Conservation (phyloP, 2,329 filamentous ascomycete species). For the Cladosporium sp. region DNA sequence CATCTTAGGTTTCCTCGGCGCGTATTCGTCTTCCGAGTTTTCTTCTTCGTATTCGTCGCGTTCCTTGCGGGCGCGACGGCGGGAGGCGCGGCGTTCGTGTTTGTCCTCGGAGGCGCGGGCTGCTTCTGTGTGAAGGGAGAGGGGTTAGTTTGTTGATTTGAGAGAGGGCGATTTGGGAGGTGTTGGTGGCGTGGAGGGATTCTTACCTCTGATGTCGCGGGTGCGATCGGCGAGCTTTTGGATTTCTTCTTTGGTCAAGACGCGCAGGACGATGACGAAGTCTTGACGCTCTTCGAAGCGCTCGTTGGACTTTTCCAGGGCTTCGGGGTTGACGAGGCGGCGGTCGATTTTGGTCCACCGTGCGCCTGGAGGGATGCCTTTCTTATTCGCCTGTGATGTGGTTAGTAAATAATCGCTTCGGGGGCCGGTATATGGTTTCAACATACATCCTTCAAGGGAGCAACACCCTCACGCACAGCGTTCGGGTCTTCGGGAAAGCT, state of each 20-base stretch:
- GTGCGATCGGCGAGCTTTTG: slow-evolving; percentile 80
- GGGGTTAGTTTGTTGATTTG: too few species aligned
- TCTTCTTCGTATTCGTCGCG: slow-evolving; percentile 31
- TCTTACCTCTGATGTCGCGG: slow-evolving; percentile 63
- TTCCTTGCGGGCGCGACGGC: slow-evolving; percentile 23
- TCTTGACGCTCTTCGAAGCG: slow-evolving; percentile 88
- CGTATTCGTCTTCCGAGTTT: slow-evolving; percentile 32
- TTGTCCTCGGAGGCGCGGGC: slow-evolving; percentile 24
- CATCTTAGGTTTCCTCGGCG: slow-evolving; percentile 27
- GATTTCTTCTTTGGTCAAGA: slow-evolving; percentile 83
- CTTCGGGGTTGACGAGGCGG: slow-evolving; percentile 82
- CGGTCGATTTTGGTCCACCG: slow-evolving; percentile 92
- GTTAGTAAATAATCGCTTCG: slow-evolving; percentile 13
- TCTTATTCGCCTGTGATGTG: slow-evolving; percentile 27
- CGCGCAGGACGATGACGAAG: slow-evolving; percentile 86
- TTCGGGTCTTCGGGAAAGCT: slow-evolving; percentile 85
- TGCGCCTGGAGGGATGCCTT: slow-evolving; percentile 56
- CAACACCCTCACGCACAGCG: slow-evolving; percentile 81
- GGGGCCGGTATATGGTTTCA: background rate
- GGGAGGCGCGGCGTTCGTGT: slow-evolving; percentile 22
- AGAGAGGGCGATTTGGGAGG: background rate
- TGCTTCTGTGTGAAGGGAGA: slow-evolving; percentile 14
- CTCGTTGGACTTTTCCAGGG: slow-evolving; percentile 79
- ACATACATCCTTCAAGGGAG: slow-evolving; percentile 73
- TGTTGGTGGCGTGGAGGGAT: background rate